A percentile compares a stretch with the other conserved stretches of the same genome.
Evolutionary conservation across 2,329 filamentous ascomycete genomes (phyloP).

Genomic region (Paraconiothyrium brasiliense): DNA sequence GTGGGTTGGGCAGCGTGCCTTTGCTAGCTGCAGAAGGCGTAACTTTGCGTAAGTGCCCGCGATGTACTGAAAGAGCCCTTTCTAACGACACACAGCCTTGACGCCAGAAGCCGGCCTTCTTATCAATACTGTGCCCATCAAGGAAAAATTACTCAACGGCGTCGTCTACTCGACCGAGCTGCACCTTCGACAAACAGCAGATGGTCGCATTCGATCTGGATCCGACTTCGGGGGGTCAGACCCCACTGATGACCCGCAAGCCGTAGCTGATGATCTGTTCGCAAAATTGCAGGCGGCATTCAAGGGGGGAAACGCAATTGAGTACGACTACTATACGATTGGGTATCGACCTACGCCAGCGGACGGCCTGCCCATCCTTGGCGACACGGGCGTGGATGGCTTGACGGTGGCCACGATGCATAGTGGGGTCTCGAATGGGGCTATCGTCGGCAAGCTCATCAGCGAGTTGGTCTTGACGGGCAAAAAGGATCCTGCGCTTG

Average conservation of each 20-base stretch:
- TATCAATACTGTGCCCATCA: slow-evolving; percentile 7
- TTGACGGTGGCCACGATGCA: slow-evolving; percentile 18
- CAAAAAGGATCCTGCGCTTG: slow-evolving; percentile 15
- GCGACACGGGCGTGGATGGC: slow-evolving; percentile 18
- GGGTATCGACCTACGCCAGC: slow-evolving; percentile 15
- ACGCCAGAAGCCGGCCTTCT: slow-evolving; percentile 15
- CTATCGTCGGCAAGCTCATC: slow-evolving; percentile 16
- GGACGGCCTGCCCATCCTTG: slow-evolving; percentile 18
- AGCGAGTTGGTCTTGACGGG: slow-evolving; percentile 16
- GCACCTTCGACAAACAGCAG: slow-evolving; percentile 16
- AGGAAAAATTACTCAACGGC: slow-evolving; percentile 4
- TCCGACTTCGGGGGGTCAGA: slow-evolving; percentile 11
- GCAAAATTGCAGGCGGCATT: slow-evolving; percentile 10
- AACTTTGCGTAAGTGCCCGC: slow-evolving; percentile 10
- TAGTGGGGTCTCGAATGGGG: slow-evolving; percentile 16
- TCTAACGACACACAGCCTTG: slow-evolving; percentile 13
- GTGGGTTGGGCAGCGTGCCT: slow-evolving; percentile 16
- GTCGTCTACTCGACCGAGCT: slow-evolving; percentile 12
- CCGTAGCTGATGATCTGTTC: slow-evolving; percentile 15
- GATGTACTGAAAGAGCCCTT: too few relatives aligned
- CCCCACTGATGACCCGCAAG: slow-evolving; percentile 15
- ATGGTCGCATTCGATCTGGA: slow-evolving; percentile 17
- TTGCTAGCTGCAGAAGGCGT: slow-evolving; percentile 13
- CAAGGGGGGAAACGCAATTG: slow-evolving; percentile 11
- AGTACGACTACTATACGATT: slow-evolving; percentile 17